Evolutionary conservation across 306 rosid genomes (phyloP).

Genomic region (Oemleria cerasiformis): DNA sequence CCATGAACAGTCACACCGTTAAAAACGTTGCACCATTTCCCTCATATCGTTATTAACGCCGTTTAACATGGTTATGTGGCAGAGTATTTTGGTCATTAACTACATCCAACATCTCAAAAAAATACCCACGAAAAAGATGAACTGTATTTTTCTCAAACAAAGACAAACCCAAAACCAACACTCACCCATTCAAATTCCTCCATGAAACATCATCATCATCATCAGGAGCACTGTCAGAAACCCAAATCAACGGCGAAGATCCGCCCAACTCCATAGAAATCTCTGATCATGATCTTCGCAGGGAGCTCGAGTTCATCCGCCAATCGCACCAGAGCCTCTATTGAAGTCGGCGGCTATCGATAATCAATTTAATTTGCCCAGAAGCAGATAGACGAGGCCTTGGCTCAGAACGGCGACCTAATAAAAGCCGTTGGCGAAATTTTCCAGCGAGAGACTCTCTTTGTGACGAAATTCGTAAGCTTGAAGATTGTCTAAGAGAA

Average conservation of each 20-base stretch:
- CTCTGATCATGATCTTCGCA: constrained; percentile 19
- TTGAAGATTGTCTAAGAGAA: constrained; percentile 33
- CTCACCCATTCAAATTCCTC: too few species aligned
- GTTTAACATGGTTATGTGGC: too few species aligned
- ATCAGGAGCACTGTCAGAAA: constrained; percentile 16
- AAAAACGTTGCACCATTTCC: too few species aligned
- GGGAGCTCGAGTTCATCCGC: constrained; percentile 34
- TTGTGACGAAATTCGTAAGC: constrained; percentile 19
- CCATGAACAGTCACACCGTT: too few species aligned
- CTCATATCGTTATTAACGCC: too few species aligned
- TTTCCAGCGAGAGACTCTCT: constrained; percentile 35
- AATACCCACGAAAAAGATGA: too few species aligned
- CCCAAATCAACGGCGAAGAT: constrained; percentile 13
- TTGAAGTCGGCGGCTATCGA: constrained; percentile 22
- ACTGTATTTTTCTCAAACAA: too few species aligned
- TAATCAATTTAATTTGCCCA: constrained; percentile 9
- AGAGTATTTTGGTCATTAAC: too few species aligned
- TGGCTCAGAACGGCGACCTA: constrained; percentile 22
- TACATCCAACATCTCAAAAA: too few species aligned
- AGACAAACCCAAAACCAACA: too few species aligned
- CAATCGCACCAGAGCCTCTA: constrained; percentile 22
- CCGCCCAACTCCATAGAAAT: constrained; percentile 9
- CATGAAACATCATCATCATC: too few species aligned
- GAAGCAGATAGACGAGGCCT: constrained; percentile 25
- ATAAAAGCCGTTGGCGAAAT: constrained; percentile 17